Percentiles rank a stretch among this genome's conserved stretches.
Evolutionary conservation across 2,329 filamentous ascomycete species (phyloP).

Genomic region (Gaeumannomyces tritici): DNA sequence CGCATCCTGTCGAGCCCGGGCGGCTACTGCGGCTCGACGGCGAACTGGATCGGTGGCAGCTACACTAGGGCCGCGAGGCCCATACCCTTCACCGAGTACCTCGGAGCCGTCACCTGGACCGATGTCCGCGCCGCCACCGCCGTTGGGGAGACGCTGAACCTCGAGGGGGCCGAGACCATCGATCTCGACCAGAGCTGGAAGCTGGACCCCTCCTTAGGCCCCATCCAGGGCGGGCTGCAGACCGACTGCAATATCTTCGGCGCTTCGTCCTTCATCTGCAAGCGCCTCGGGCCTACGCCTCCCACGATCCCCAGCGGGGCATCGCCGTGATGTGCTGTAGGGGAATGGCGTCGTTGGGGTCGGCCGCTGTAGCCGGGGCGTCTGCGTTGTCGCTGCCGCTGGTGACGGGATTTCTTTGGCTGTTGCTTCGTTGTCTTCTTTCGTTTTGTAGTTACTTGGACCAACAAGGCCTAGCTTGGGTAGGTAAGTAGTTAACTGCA

Average conservation of each 20-base stretch:
- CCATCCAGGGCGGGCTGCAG: background rate
- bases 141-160: conserved; percentile 5
- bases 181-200: background rate
- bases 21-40: conserved; percentile 14
- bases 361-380: too few relatives aligned
- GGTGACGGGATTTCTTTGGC: too few relatives aligned
- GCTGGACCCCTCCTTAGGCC: background rate
- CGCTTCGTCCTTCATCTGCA: background rate
- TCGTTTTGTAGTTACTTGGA: too few relatives aligned
- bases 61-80: conserved; percentile 12
- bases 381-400: too few relatives aligned
- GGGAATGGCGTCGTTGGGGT: background rate
- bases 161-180: background rate
- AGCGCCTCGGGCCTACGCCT: background rate
- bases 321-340: background rate
- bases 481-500: too few relatives aligned
- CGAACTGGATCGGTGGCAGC: conserved; percentile 19
- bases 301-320: background rate
- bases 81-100: conserved; percentile 14
- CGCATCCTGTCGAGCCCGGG: conserved; percentile 29
- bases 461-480: too few relatives aligned
- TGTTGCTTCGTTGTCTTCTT: too few relatives aligned
- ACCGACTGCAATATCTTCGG: background rate
- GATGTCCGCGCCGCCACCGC: conserved; percentile 21
- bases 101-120: conserved; percentile 14